A percentile compares a stretch with the other conserved stretches of the same genome.
phyloP scores from a whole-genome alignment of 257 asterid species.

The Verbascum thapsus region DNA sequence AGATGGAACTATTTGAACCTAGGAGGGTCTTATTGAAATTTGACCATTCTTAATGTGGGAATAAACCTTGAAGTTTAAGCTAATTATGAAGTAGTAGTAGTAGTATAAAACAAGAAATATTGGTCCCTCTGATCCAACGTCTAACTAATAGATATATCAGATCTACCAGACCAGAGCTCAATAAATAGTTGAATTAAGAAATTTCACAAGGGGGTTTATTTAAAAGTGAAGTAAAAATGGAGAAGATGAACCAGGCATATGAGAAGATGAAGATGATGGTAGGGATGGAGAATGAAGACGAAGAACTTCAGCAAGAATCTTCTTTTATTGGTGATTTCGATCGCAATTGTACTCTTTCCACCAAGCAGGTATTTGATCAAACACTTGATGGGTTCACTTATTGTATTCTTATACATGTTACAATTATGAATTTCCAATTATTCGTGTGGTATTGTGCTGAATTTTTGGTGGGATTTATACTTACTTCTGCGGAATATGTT shows the following conservation, averaged over 20 bases:
- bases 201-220: background rate
- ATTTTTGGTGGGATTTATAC: conserved; percentile 8
- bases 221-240: conserved; percentile 49
- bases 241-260: conserved; percentile 80
- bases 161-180: conserved; percentile 29
- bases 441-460: conserved; percentile 13
- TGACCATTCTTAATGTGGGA: conserved; percentile 1
- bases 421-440: background rate
- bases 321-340: conserved; percentile 82
- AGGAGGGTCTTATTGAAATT: conserved; percentile 12
- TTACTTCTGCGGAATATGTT: background rate
- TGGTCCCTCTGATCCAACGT: conserved; percentile 7
- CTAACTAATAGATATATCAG: conserved; percentile 26
- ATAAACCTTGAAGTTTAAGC: conserved; percentile 30
- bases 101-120: too few species aligned
- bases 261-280: conserved; percentile 99
- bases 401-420: background rate
- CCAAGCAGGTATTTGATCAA: conserved; percentile 66
- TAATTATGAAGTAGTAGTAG: conserved; percentile 6
- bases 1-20: background rate
- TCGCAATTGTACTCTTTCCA: conserved; percentile 87
- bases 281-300: conserved; percentile 92
- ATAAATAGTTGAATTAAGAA: conserved; percentile 6
- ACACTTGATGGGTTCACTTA: background rate
- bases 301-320: conserved; percentile 59